A percentile compares a stretch with the other conserved stretches of the same genome.
Evolutionary conservation across 176 grass and related monocot genomes (phyloP).

Genomic region (Guadua angustifolia): DNA sequence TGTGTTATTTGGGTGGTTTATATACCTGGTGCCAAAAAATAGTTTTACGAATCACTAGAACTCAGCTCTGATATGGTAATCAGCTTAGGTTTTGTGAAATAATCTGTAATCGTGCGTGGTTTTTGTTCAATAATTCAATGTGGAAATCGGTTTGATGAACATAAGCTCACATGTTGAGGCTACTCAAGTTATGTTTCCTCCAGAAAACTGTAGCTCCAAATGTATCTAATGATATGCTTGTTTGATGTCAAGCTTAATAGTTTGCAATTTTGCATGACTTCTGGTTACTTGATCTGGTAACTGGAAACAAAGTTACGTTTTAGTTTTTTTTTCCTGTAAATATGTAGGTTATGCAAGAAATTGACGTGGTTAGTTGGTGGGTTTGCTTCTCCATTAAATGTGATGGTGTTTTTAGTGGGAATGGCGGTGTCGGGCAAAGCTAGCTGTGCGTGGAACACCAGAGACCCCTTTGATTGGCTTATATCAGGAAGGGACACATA

Average conservation of each 20-base stretch:
- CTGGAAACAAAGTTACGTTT: not conserved
- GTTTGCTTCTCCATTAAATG: constrained; percentile 18
- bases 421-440: constrained; percentile 94
- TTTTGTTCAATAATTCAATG: not conserved
- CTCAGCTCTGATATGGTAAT: not conserved
- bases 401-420: constrained; percentile 58
- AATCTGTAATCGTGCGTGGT: not conserved
- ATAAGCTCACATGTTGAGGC: not conserved
- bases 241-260: not conserved
- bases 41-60: not conserved
- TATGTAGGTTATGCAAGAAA: not conserved
- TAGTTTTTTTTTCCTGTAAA: not conserved
- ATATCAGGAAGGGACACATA: constrained; percentile 94
- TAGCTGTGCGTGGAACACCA: constrained; percentile 83
- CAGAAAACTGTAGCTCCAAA: not conserved
- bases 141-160: not conserved
- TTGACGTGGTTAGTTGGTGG: not conserved
- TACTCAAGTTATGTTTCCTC: not conserved
- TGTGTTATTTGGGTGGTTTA: not conserved
- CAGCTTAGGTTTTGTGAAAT: not conserved
- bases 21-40: not conserved
- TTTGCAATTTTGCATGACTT: not conserved
- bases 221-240: not conserved
- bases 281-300: not conserved
- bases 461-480: constrained; percentile 74